Percentiles rank a stretch among this genome's conserved stretches.
These are phyloP conservation scores for Pneumocystis canis DNA, from an alignment of 1,139 yeast species.

Conservation along the genomic window DNA sequence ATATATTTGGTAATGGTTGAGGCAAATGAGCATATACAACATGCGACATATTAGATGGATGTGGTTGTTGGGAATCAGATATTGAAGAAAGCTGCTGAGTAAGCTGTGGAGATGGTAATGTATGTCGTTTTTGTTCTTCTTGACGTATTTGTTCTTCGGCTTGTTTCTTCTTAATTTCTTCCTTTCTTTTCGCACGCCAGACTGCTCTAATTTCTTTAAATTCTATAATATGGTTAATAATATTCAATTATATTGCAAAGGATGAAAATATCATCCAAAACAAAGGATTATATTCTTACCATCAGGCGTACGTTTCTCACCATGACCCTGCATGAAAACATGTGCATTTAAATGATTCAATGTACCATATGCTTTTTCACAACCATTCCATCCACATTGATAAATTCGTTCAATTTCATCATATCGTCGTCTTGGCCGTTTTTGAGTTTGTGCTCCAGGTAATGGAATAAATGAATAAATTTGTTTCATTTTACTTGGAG, in stretches of 20 bases:
- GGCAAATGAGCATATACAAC: neutral
- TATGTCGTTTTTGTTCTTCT: neutral
- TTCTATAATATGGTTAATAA: conserved; percentile 18
- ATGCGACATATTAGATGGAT: neutral
- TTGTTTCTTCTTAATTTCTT: conserved; percentile 11
- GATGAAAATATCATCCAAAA: neutral
- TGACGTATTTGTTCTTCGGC: neutral
- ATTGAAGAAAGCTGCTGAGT: neutral
- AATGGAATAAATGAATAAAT: conserved; percentile 22
- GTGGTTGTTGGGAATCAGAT: neutral
- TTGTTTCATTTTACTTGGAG: conserved; percentile 7
- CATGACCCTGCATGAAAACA: conserved; percentile 57
- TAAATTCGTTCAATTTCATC: conserved; percentile 58
- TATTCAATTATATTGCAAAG: neutral
- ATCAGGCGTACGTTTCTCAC: conserved; percentile 50
- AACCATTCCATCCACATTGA: conserved; percentile 44
- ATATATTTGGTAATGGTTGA: neutral
- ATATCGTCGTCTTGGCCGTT: conserved; percentile 50
- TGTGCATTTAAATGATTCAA: conserved; percentile 67
- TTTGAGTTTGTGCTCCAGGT: conserved; percentile 24
- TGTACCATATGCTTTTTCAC: conserved; percentile 62
- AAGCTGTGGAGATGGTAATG: neutral
- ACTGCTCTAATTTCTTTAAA: conserved; percentile 35
- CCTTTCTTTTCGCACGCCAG: conserved; percentile 21
- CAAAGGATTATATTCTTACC: conserved; percentile 20